Evolutionary conservation across 202 grass and related monocot genomes (phyloP), one percentile per base, ranked within the genome.

Genomic region (Schoenoplectus tabernaemontani): DNA sequence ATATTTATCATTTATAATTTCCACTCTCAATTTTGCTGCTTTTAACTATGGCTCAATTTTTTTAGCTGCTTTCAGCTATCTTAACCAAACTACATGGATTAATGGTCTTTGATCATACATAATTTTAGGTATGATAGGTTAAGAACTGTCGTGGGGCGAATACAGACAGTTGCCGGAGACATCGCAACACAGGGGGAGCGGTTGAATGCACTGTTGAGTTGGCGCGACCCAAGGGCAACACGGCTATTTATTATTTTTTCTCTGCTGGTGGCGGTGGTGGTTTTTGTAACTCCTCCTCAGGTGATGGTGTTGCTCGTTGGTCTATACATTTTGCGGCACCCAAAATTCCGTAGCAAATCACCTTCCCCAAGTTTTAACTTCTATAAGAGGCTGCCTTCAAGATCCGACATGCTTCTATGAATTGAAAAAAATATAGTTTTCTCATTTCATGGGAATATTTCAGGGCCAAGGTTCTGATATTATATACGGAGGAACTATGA

Each of bases 81-180:
- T 38, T 38, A 39, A 38, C 63, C 9, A 17, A 79, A 48, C 58
- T 23, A 59, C 32, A 78, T 16, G 16, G 11, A 77, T 79, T 1
- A 78, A 17, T 12, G 19, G 2, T 79, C 0, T 79, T 63, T 17
- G 33, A 64, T 78, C 57, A 64, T 32, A 9, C 36, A 30, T 79
- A 42, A 79, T 46, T 78, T 15, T 32, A 79, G 82, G 82, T 88
- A 88, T 37, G 91, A 94, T 77, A 75, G 95, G 13, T 87, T 97
- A 79, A 79, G 87, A 51, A 94, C 87, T 84, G 87, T 97, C 0
- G 89, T 82, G 0, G 91, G 95, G 1, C 22, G 91, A 7, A 81
- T 94, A 85, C 95, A 97, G 89, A 92, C 86, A 26, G 91, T 94
- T 59, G 89, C 85, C 2, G 93, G 93, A 0, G 91, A 97, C 79